Evolutionary conservation across 306 rosid species (phyloP), one percentile per base, ranked within the genome.

Genomic region (Prunus salicina): DNA sequence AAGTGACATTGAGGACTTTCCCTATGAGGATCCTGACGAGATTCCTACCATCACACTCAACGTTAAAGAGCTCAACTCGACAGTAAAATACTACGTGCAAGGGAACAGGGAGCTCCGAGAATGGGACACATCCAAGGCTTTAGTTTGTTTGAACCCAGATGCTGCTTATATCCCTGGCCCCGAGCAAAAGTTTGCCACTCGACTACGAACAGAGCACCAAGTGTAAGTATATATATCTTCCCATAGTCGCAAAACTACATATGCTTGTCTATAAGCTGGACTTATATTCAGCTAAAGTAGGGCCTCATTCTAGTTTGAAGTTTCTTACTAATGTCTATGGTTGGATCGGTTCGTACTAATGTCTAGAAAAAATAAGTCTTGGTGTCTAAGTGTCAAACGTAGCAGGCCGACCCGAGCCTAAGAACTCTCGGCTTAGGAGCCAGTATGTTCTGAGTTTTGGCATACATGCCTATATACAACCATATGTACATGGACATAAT

Each of bases 201-300:
- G 92, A 84, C 88, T 95, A 78, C 85, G 97, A 65, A 95, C 98
- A 68, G 98, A 95, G 84, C 98, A 95, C 82, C 97, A 82, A 75
- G 98, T 92, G 98, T 95, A 82, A 89, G 97, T 84, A 63, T 45
- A 1, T 50, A 1, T 55, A 6, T 34, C 27, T 11, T 15, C 24
- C 45, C 32, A 14, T 51, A 63, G 27, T 38, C 74, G n/a, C n/a
- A 74, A 61, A 28, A 52, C 45, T 16, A 70, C 51, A 15, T 43
- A 56, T 38, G 20, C 38, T 24, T 57, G 0, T 14, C 20, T 8
- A 3, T 38, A 53, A 20, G 56, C 55, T 41, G 32, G 22, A n/a
- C 13, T 56, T 18, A 18, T 20, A 22, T 22, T 72, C 34, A 34
- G 50, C 5, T 38, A n/a, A 22, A 34, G 22, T 1, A 53, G 51